These are phyloP conservation scores for Zymoseptoria brevis DNA, from an alignment of 2,329 filamentous ascomycete species.

Conservation along the genomic window DNA sequence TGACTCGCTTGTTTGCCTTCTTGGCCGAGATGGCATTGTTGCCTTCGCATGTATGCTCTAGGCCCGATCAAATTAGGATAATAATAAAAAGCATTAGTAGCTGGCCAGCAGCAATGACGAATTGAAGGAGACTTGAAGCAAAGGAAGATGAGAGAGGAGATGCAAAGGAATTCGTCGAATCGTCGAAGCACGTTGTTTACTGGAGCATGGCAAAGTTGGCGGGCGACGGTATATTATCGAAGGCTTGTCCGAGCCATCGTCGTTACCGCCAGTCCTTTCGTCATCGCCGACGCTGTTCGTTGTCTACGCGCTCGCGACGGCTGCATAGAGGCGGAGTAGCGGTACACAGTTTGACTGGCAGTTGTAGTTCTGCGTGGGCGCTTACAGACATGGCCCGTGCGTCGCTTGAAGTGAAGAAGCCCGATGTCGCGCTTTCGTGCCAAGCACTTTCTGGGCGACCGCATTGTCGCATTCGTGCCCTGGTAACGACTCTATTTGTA, in stretches of 20 bases:
- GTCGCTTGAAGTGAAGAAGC: not conserved
- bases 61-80: not conserved
- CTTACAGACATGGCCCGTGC: constrained; percentile 1
- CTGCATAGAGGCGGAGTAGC: constrained; percentile 6
- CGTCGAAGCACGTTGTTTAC: constrained; percentile 2
- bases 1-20: not conserved
- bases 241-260: not conserved
- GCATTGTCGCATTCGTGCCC: not conserved
- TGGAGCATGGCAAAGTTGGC: constrained; percentile 1
- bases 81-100: constrained; percentile 3
- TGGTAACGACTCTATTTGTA: not conserved
- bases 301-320: constrained; percentile 13
- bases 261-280: constrained; percentile 11
- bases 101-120: constrained; percentile 23
- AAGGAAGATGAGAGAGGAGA: constrained; percentile 3
- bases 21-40: not conserved
- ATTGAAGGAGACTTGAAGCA: constrained; percentile 6
- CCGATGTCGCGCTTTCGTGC: not conserved
- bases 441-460: not conserved
- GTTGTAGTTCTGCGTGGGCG: constrained; percentile 2
- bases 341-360: constrained; percentile 4
- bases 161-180: constrained; percentile 20
- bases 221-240: not conserved
- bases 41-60: not conserved
- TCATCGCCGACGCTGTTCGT: constrained; percentile 10